Conservation (phyloP, 768 basidiomycete genomes). For the Psilocybe sp. region DNA sequence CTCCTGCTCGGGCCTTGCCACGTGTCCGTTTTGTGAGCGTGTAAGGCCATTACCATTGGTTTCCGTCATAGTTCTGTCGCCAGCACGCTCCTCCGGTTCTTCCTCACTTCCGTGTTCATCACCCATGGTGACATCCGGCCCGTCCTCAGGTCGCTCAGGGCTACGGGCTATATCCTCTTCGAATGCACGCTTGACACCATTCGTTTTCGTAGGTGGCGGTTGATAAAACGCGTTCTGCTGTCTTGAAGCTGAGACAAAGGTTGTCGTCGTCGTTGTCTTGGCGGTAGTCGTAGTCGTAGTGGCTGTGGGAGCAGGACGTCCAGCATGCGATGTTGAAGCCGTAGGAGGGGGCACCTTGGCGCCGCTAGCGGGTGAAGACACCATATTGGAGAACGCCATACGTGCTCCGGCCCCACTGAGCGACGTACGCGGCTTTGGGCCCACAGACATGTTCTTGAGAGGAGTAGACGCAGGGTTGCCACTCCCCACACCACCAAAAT, state of each 20-base stretch:
- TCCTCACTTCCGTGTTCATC: conserved; percentile 19
- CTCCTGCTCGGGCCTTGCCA: conserved; percentile 15
- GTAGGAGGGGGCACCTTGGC: conserved; percentile 19
- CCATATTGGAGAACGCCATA: conserved; percentile 18
- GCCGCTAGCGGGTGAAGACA: conserved; percentile 27
- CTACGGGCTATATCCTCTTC: conserved; percentile 17
- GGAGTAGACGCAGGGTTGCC: conserved; percentile 18
- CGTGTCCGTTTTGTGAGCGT: conserved; percentile 5
- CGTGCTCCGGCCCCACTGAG: conserved; percentile 25
- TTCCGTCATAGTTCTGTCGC: neutral
- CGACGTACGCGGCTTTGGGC: conserved; percentile 18
- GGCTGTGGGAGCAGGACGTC: conserved; percentile 2
- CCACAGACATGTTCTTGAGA: conserved; percentile 26
- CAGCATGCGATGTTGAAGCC: neutral
- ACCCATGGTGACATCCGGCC: conserved; percentile 10
- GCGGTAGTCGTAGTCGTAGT: conserved; percentile 13
- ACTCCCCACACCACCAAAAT: conserved; percentile 15
- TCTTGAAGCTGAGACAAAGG: conserved; percentile 49
- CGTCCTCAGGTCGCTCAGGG: conserved; percentile 14
- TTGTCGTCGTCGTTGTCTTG: conserved; percentile 11
- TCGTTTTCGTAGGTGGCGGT: conserved; percentile 37
- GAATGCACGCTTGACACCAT: conserved; percentile 31
- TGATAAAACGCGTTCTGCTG: conserved; percentile 68
- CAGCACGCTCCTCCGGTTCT: neutral
- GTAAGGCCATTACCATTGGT: neutral